Conservation (phyloP, 441 rosid genomes). For the Flueggea neowawraea region DNA sequence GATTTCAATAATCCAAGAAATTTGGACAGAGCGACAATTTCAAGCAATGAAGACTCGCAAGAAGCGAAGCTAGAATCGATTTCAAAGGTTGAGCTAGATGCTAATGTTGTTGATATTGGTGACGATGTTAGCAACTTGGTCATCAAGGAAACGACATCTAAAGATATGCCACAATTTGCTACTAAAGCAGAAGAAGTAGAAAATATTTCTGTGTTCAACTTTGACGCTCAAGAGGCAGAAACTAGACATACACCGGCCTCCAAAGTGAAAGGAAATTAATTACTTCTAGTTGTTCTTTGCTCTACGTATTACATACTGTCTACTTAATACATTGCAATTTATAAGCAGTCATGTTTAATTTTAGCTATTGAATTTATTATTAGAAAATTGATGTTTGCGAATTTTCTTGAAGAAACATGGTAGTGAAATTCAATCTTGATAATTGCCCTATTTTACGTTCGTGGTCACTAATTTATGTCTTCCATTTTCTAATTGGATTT, state of each 20-base stretch:
- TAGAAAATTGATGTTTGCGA: too few relatives aligned
- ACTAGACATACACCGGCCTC: slow-evolving; percentile 9
- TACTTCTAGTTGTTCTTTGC: too few relatives aligned
- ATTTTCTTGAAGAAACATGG: too few relatives aligned
- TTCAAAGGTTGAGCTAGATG: slow-evolving; percentile 1
- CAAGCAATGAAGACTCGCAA: slow-evolving; percentile 8
- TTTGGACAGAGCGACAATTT: slow-evolving; percentile 3
- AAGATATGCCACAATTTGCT: slow-evolving; percentile 9
- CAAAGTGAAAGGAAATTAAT: slow-evolving; percentile 31
- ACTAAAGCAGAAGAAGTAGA: slow-evolving; percentile 24
- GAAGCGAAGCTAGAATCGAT: slow-evolving; percentile 4
- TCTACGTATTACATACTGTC: too few relatives aligned
- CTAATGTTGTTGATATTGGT: slow-evolving; percentile 11
- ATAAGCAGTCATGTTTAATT: too few relatives aligned
- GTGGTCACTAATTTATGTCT: too few relatives aligned
- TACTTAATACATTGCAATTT: too few relatives aligned
- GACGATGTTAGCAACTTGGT: neutral
- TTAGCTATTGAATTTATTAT: too few relatives aligned
- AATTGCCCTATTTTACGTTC: too few relatives aligned
- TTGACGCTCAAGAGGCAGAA: slow-evolving; percentile 14
- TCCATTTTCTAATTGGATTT: too few relatives aligned
- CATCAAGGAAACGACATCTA: slow-evolving; percentile 12
- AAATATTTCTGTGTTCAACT: slow-evolving; percentile 5
- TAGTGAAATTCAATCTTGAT: too few relatives aligned
- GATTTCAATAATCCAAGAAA: slow-evolving; percentile 17